phyloP scores from a whole-genome alignment of 257 asterid species.

The Solanum corneliomulleri region DNA sequence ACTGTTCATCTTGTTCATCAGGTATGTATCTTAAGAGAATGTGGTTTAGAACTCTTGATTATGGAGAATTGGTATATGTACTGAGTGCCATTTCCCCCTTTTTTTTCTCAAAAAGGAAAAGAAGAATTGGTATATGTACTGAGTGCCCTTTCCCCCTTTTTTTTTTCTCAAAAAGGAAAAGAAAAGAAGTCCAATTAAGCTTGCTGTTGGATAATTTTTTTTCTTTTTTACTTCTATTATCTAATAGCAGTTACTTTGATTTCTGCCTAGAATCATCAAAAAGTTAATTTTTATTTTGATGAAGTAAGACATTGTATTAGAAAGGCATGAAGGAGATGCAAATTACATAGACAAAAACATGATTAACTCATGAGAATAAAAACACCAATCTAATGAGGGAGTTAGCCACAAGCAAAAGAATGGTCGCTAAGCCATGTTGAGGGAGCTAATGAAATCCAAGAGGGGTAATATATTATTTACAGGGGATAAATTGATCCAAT shows the following conservation, averaged over 20 bases:
- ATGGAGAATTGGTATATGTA: not conserved
- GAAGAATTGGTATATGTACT: not conserved
- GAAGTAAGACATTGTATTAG: not conserved
- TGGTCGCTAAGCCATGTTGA: not conserved
- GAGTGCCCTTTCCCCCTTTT: not conserved
- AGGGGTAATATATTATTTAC: not conserved
- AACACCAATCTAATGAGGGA: not conserved
- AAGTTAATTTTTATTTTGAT: not conserved
- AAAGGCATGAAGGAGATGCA: not conserved
- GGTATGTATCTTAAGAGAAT: conserved; percentile 24
- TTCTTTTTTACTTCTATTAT: not conserved
- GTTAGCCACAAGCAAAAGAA: not conserved
- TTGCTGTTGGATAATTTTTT: not conserved
- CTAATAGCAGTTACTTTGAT: not conserved
- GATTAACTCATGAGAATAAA: not conserved
- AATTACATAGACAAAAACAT: not conserved
- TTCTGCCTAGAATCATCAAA: not conserved
- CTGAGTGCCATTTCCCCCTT: not conserved
- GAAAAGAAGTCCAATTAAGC: not conserved
- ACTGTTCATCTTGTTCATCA: conserved; percentile 80
- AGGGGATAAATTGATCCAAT: not conserved
- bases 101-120: not conserved
- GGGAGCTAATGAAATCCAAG: not conserved
- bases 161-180: not conserved
- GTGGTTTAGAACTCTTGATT: not conserved